These are phyloP conservation scores for Chaetomium sp. DNA, from an alignment of 2,329 filamentous ascomycete genomes.

Conservation along the genomic window DNA sequence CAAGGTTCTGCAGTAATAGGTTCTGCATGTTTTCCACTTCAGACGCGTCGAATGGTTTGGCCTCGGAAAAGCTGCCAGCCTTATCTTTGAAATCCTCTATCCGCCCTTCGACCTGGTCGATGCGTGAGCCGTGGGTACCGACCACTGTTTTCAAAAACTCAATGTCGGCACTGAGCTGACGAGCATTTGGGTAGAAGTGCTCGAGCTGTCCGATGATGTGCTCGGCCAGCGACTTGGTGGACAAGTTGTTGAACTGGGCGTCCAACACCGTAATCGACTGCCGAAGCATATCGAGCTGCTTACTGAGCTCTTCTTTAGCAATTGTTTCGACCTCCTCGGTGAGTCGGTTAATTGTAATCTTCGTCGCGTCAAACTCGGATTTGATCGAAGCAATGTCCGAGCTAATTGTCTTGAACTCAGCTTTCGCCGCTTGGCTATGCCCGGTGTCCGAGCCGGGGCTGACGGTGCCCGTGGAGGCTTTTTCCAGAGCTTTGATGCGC, in stretches of 20 bases:
- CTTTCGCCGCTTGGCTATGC: background rate
- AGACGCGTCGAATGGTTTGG: background rate
- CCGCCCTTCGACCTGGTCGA: slow-evolving; percentile 11
- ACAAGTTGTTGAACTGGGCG: slow-evolving; percentile 53
- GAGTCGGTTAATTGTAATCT: slow-evolving; percentile 5
- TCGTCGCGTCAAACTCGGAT: slow-evolving; percentile 5
- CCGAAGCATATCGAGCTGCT: slow-evolving; percentile 38
- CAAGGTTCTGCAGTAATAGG: background rate
- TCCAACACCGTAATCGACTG: slow-evolving; percentile 47
- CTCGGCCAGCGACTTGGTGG: slow-evolving; percentile 46
- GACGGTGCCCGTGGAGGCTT: background rate
- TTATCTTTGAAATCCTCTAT: slow-evolving; percentile 19
- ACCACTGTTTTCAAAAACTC: slow-evolving; percentile 18
- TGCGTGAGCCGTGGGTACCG: background rate
- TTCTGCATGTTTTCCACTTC: background rate
- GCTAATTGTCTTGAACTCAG: background rate
- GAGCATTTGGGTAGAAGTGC: slow-evolving; percentile 34
- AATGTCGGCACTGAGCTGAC: slow-evolving; percentile 26
- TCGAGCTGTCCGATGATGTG: slow-evolving; percentile 46
- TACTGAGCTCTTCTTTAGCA: slow-evolving; percentile 17
- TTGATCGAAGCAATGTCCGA: slow-evolving; percentile 8
- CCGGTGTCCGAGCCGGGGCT: background rate
- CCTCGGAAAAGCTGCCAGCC: slow-evolving; percentile 10
- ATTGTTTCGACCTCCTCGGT: background rate
- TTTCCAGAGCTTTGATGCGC: slow-evolving; percentile 19